phyloP scores from a whole-genome alignment of 345 rosid species.

The Gossypium longicalyx region DNA sequence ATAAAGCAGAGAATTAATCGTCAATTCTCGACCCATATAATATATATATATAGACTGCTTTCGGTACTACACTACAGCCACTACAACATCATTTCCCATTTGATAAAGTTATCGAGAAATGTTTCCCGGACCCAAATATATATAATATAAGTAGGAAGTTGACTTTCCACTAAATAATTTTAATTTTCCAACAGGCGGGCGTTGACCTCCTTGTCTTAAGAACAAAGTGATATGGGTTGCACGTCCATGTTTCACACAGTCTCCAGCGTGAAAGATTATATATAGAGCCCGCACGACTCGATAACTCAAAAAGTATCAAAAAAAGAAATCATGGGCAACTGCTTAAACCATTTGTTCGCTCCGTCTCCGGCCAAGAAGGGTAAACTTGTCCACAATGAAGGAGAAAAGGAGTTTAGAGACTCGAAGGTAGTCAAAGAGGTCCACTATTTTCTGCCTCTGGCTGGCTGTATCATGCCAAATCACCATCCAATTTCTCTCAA shows the following conservation, averaged over 20 bases:
- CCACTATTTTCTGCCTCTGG: background rate
- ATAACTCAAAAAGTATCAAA: no score
- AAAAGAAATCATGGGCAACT: background rate
- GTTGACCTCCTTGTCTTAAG: background rate
- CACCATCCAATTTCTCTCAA: background rate
- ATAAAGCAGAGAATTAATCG: no score
- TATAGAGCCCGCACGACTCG: background rate
- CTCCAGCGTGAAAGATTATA: background rate
- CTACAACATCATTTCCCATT: no score
- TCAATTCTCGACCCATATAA: no score
- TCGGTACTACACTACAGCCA: no score
- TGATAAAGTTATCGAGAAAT: no score
- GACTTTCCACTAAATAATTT: no score
- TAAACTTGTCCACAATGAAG: background rate
- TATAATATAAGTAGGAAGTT: no score
- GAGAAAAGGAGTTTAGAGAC: background rate
- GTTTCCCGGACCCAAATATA: no score
- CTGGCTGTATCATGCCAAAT: background rate
- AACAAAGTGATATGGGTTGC: slow-evolving; percentile 1
- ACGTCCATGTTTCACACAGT: background rate
- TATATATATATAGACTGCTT: no score
- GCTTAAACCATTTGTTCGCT: background rate
- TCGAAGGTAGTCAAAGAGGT: background rate
- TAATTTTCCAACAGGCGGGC: no score
- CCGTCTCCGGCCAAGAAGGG: background rate